Conservation (phyloP, 2,329 filamentous ascomycete genomes). For the Pseudogymnoascus sp. region DNA sequence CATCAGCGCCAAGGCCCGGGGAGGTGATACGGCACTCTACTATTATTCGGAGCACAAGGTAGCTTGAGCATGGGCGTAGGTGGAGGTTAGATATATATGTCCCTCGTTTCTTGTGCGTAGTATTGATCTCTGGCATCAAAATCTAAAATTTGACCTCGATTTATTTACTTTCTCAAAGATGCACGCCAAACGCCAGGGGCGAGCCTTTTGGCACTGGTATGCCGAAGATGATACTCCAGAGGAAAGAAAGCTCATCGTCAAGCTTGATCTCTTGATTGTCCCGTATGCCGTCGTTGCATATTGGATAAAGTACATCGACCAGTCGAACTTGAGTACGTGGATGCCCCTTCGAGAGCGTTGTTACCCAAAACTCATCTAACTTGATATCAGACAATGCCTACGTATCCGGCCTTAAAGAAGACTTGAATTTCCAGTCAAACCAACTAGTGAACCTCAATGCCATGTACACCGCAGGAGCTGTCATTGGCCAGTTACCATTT, state of each 20-base stretch:
- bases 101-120: not conserved
- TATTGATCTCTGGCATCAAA: not conserved
- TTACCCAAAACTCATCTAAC: constrained; percentile 8
- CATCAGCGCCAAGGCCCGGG: not conserved
- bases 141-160: not conserved
- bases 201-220: constrained; percentile 36
- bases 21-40: not conserved
- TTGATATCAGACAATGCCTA: constrained; percentile 31
- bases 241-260: constrained; percentile 43
- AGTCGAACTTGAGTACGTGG: constrained; percentile 19
- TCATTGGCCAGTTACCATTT: constrained; percentile 35
- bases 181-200: constrained; percentile 16
- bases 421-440: constrained; percentile 30
- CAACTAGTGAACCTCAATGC: constrained; percentile 34
- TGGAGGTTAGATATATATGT: not conserved
- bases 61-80: not conserved
- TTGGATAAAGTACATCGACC: constrained; percentile 34
- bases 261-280: constrained; percentile 47
- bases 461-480: constrained; percentile 45
- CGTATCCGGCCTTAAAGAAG: constrained; percentile 32
- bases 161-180: constrained; percentile 6
- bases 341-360: not conserved
- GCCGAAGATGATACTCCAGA: constrained; percentile 39
- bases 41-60: not conserved
- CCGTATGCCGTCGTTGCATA: constrained; percentile 48